Conservation (phyloP, 148 eudicot genomes). For the Oxyria digyna region DNA sequence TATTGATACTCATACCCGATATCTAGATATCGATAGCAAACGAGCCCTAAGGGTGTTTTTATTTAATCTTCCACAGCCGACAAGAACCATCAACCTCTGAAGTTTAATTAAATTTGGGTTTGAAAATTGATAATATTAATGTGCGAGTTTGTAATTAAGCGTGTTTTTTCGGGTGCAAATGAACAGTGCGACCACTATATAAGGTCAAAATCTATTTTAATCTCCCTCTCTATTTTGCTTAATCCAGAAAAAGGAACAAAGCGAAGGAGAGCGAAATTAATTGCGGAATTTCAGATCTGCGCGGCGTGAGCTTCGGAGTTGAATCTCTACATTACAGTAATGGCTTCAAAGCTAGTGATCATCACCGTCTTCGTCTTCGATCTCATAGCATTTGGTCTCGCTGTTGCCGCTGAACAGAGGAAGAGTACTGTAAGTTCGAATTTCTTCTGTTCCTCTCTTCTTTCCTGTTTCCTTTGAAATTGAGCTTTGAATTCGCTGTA, state of each 20-base stretch:
- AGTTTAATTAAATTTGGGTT: too few relatives aligned
- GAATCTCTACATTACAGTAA: conserved; percentile 4
- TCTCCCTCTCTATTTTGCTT: background rate
- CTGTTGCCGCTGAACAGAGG: conserved; percentile 65
- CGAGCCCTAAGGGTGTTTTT: too few relatives aligned
- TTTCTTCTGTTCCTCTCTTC: background rate
- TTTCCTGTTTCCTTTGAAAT: background rate
- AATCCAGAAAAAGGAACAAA: background rate
- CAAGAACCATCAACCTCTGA: too few relatives aligned
- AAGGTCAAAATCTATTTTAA: background rate
- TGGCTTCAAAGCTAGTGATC: conserved; percentile 49
- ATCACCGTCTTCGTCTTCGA: conserved; percentile 28
- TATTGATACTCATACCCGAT: too few relatives aligned
- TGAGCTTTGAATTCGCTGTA: background rate
- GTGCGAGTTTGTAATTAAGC: too few relatives aligned
- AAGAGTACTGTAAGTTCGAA: conserved; percentile 35
- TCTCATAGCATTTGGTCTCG: conserved; percentile 53
- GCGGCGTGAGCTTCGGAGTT: background rate
- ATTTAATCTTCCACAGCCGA: too few relatives aligned
- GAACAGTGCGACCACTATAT: too few relatives aligned
- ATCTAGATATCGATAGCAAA: too few relatives aligned
- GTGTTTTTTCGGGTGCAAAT: too few relatives aligned
- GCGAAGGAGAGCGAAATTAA: background rate
- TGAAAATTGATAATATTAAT: too few relatives aligned
- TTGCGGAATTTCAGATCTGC: conserved; percentile 5